Conservation (phyloP, 257 asterid genomes). For the Ilex aquifolium region DNA sequence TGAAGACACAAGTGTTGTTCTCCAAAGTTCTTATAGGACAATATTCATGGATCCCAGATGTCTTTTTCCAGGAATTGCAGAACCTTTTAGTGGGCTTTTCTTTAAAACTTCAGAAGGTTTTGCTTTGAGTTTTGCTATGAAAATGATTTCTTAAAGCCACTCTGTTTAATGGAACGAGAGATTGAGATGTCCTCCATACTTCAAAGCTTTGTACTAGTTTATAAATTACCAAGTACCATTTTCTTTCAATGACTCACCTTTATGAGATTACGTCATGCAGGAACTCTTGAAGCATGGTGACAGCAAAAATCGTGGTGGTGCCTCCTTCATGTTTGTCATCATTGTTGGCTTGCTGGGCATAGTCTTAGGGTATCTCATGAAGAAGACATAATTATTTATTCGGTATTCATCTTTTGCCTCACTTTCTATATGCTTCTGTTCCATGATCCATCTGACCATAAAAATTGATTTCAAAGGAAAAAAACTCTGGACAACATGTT, state of each 20-base stretch:
- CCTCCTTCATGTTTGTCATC: constrained; percentile 21
- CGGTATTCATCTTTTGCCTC: constrained; percentile 16
- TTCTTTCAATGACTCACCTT: neutral
- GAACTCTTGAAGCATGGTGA: constrained; percentile 15
- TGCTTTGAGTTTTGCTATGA: neutral
- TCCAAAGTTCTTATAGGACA: too few relatives aligned
- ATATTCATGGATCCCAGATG: too few relatives aligned
- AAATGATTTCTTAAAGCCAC: neutral
- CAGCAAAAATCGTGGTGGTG: constrained; percentile 13
- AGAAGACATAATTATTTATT: constrained; percentile 20
- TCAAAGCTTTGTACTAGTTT: neutral
- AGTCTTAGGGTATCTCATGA: constrained; percentile 26
- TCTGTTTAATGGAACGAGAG: neutral
- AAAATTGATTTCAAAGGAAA: too few relatives aligned
- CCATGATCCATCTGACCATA: too few relatives aligned
- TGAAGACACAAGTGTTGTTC: too few relatives aligned
- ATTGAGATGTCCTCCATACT: neutral
- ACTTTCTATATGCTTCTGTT: neutral
- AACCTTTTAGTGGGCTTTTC: neutral
- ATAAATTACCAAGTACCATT: neutral
- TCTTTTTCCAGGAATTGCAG: too few relatives aligned
- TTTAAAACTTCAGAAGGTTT: neutral
- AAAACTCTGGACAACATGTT: too few relatives aligned
- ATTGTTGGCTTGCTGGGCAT: constrained; percentile 22
- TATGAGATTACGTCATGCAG: neutral